Conservation (phyloP, 805 yeast genomes). For the Lipomyces oligophaga region DNA sequence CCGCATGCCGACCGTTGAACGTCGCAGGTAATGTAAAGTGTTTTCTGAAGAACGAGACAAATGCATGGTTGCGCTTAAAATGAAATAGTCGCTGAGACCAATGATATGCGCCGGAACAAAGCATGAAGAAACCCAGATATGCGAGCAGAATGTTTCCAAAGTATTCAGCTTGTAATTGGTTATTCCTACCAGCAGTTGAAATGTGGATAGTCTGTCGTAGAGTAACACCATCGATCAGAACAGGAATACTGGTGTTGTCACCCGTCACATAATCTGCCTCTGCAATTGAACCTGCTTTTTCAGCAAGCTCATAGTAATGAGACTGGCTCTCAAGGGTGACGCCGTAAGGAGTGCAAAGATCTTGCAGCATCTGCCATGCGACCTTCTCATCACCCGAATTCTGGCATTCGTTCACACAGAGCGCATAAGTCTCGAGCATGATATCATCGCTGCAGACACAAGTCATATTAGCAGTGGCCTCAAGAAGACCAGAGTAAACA, state of each 20-base stretch:
- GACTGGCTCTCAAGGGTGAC: neutral
- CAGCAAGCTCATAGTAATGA: slow-evolving; percentile 6
- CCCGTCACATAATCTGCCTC: neutral
- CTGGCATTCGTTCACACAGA: slow-evolving; percentile 9
- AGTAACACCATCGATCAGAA: slow-evolving; percentile 2
- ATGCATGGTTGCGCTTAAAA: neutral
- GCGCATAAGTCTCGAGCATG: slow-evolving; percentile 6
- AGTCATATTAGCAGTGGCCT: slow-evolving; percentile 2
- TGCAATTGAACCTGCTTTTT: slow-evolving; percentile 1
- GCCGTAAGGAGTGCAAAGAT: neutral
- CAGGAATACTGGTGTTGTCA: slow-evolving; percentile 2
- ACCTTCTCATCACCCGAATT: neutral
- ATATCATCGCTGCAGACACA: slow-evolving; percentile 13
- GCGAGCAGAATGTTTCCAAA: slow-evolving; percentile 17
- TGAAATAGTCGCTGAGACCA: neutral
- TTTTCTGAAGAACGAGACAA: slow-evolving; percentile 14
- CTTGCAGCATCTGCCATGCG: slow-evolving; percentile 2
- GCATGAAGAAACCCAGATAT: slow-evolving; percentile 12
- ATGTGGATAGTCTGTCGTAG: neutral
- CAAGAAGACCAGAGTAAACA: too few relatives aligned
- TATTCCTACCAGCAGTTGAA: slow-evolving; percentile 1
- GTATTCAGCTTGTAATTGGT: slow-evolving; percentile 4
- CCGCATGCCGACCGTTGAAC: slow-evolving; percentile 31
- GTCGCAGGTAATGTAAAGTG: slow-evolving; percentile 33
- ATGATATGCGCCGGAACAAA: slow-evolving; percentile 1